Evolutionary conservation across 345 rosid species (phyloP).

Genomic region (Balakata baccata): DNA sequence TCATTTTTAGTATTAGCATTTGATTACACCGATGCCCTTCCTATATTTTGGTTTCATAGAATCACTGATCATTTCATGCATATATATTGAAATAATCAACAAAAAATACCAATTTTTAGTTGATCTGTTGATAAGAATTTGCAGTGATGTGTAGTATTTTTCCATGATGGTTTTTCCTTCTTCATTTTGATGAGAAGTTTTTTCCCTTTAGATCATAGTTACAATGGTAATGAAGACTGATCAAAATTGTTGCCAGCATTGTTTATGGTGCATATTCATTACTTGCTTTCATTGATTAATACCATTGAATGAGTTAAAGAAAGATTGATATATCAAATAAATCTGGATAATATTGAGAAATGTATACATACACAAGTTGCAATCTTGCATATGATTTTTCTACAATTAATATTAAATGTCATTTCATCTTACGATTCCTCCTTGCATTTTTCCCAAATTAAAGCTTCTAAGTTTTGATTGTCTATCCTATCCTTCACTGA

Average conservation of each 20-base stretch:
- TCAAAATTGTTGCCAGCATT: background rate
- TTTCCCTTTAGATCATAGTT: constrained; percentile 2
- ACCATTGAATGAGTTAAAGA: too few species aligned
- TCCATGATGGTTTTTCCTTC: too few species aligned
- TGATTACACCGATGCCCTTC: background rate
- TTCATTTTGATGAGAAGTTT: too few species aligned
- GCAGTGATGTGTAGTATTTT: too few species aligned
- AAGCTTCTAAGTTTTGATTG: constrained; percentile 13
- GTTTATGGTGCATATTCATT: background rate
- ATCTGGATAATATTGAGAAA: background rate
- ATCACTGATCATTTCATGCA: too few species aligned
- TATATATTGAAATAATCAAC: too few species aligned
- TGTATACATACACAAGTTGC: background rate
- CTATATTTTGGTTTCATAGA: background rate
- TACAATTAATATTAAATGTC: constrained; percentile 13
- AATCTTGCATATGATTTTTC: constrained; percentile 11
- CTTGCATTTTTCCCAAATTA: constrained; percentile 14
- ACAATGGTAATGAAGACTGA: background rate
- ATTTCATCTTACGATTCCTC: too few species aligned
- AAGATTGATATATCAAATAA: background rate
- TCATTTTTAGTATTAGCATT: background rate
- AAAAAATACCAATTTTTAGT: background rate
- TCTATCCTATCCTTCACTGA: constrained; percentile 10
- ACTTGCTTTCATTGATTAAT: too few species aligned
- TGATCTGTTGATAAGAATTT: background rate